Percentiles rank a stretch among this genome's conserved stretches.
Conservation (phyloP, 169 alveolate species). For the Prorocentrum cordatum region DNA sequence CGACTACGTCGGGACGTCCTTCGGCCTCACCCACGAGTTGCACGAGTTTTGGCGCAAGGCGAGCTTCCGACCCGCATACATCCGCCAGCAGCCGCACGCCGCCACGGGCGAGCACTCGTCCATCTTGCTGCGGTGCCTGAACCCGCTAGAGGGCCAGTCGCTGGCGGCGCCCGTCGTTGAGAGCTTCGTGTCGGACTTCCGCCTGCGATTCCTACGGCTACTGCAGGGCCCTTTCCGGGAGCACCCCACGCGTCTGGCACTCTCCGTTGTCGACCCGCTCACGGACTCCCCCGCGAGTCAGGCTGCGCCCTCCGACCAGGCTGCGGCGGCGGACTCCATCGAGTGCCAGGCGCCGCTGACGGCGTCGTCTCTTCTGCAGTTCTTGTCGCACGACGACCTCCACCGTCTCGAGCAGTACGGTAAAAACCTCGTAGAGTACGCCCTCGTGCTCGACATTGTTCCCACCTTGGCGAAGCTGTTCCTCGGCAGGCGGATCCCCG, state of each 20-base stretch:
- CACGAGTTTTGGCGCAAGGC: slow-evolving; percentile 48
- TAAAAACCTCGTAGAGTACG: slow-evolving; percentile 51
- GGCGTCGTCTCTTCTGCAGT: slow-evolving; percentile 25
- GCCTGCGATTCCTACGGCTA: slow-evolving; percentile 39
- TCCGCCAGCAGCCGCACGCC: neutral
- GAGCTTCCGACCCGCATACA: slow-evolving; percentile 35
- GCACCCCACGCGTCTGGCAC: slow-evolving; percentile 61
- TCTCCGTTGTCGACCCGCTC: slow-evolving; percentile 45
- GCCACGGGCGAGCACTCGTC: slow-evolving; percentile 42
- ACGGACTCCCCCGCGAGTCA: neutral
- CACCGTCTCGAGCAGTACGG: slow-evolving; percentile 67
- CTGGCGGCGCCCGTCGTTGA: neutral
- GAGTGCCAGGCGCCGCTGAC: slow-evolving; percentile 54
- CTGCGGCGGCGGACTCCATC: neutral
- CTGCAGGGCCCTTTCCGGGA: slow-evolving; percentile 57
- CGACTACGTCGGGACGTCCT: slow-evolving; percentile 58
- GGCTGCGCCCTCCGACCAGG: neutral
- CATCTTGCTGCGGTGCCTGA: slow-evolving; percentile 31
- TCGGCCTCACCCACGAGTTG: slow-evolving; percentile 58
- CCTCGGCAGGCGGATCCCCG: slow-evolving; percentile 26
- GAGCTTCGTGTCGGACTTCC: slow-evolving; percentile 56
- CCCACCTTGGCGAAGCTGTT: slow-evolving; percentile 9
- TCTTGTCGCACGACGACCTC: slow-evolving; percentile 51
- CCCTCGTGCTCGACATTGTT: slow-evolving; percentile 47
- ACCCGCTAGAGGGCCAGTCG: slow-evolving; percentile 47